Base-by-base conservation (phyloP, 1,139 yeast genomes). In the Taphrina deformans region DNA sequence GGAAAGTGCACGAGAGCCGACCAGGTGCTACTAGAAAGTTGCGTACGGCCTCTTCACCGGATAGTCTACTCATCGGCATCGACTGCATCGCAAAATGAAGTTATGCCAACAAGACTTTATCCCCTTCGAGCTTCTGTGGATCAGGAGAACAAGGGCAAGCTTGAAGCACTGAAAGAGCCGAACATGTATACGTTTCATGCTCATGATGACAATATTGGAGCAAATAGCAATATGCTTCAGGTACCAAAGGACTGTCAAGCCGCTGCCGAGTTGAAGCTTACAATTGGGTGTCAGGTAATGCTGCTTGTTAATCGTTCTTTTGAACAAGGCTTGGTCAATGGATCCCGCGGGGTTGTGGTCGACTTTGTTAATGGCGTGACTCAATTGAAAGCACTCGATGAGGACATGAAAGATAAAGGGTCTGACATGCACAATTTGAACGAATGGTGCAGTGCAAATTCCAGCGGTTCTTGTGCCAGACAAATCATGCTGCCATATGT, bases 211-310 rank as follows among this genome's bases (percentile, higher is more conserved):
- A 6, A 16, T 5, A 9, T 27, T 18, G 62, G 33, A 2, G 45
- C 51, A 14, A 26, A 38, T 3, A 33, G 31, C 24, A 41, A 33
- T n/a, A 21, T 3, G 10, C 35, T 16, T 2, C 79, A 78, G 14
- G 80, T 48, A 10, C 44, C 60, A 21, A 70, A 70, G 27, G 84
- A 86, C 70, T 85, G 90, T 69, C 79, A 92, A 73, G 95, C 96
- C 2, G 92, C 90, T 0, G 78, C 80, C 52, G 76, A 76, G 40
- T 75, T 93, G 26, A 79, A 78, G 12, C 78, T 93, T 70, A 92
- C 91, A 71, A 81, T 82, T 56, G 91, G 92, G 44, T 93, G 97
- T 0, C 99, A 93, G 76, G 99, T 93, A 0, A 95, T 93, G 99
- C 86, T 95, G 81, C 83, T 93, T 67, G 93, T 93, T 74, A 95